Percentiles rank a stretch among this genome's conserved stretches.
phyloP scores from a whole-genome alignment of 345 rosid species.

The Pseudoturritis turrita region DNA sequence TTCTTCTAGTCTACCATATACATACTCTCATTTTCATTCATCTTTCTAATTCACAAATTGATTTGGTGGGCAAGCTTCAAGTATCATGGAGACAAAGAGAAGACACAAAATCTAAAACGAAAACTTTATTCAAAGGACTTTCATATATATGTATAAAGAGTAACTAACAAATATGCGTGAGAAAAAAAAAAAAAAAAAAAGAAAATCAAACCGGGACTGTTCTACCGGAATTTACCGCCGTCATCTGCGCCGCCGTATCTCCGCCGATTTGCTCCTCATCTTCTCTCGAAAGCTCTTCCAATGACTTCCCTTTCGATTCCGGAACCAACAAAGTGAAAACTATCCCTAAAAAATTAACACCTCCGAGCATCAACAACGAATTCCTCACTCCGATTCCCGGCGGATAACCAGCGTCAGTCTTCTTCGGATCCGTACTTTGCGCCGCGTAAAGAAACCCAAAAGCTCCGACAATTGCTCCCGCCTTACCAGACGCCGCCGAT shows the following conservation, averaged over 20 bases:
- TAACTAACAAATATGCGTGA: background rate
- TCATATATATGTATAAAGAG: too few relatives aligned
- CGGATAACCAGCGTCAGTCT: constrained; percentile 47
- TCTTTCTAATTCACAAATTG: too few relatives aligned
- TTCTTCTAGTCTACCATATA: too few relatives aligned
- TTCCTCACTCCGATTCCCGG: constrained; percentile 32
- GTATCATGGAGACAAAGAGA: background rate
- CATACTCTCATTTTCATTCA: too few relatives aligned
- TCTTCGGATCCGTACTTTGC: constrained; percentile 34
- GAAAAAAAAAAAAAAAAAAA: background rate
- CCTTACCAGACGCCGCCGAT: constrained; percentile 58
- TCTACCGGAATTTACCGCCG: background rate
- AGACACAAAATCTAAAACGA: background rate
- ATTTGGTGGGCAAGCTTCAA: too few relatives aligned
- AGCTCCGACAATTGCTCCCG: constrained; percentile 59
- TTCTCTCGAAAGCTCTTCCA: constrained; percentile 64
- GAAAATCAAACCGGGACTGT: constrained; percentile 12
- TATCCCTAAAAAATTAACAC: constrained; percentile 54
- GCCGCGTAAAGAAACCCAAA: constrained; percentile 60
- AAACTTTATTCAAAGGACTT: background rate
- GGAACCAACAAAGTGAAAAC: constrained; percentile 60
- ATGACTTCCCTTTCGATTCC: constrained; percentile 61
- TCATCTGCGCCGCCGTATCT: background rate
- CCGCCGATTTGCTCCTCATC: constrained; percentile 30
- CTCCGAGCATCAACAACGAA: constrained; percentile 46